phyloP scores from a whole-genome alignment of 306 rosid genomes.

The Rubus idaeus region DNA sequence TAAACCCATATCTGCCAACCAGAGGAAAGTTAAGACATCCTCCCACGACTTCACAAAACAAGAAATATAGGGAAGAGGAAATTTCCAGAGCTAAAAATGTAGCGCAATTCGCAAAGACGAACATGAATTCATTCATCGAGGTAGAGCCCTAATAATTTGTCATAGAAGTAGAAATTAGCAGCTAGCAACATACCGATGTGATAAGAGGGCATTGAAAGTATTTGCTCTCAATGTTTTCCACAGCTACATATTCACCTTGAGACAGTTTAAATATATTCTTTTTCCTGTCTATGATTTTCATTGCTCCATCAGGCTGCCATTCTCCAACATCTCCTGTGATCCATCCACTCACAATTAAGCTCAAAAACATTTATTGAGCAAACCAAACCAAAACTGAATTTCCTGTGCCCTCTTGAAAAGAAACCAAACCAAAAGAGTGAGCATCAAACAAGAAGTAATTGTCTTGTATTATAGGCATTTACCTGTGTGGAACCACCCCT shows the following conservation, averaged over 20 bases:
- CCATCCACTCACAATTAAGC: conserved; percentile 20
- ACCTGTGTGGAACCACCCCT: conserved; percentile 99
- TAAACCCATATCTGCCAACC: conserved; percentile 72
- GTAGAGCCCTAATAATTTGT: not conserved
- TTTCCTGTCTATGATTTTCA: conserved; percentile 89
- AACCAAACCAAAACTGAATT: too few relatives aligned
- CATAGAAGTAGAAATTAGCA: not conserved
- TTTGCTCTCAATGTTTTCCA: conserved; percentile 79
- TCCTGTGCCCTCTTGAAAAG: not conserved
- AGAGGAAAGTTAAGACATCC: conserved; percentile 2
- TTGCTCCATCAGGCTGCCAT: conserved; percentile 82
- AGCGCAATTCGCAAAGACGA: not conserved
- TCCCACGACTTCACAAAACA: not conserved
- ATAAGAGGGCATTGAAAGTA: conserved; percentile 74
- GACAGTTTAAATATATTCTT: conserved; percentile 90
- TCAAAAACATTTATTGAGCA: too few relatives aligned
- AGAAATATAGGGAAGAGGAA: not conserved
- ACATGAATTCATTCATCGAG: not conserved
- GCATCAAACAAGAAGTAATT: not conserved
- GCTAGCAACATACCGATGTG: conserved; percentile 60
- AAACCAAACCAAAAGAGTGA: not conserved
- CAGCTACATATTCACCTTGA: conserved; percentile 93
- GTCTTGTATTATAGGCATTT: conserved; percentile 13
- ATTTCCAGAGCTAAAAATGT: not conserved
- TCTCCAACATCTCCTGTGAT: conserved; percentile 94